Base-by-base conservation (phyloP, 23 red algal genomes). In the Gracilaria caudata region DNA sequence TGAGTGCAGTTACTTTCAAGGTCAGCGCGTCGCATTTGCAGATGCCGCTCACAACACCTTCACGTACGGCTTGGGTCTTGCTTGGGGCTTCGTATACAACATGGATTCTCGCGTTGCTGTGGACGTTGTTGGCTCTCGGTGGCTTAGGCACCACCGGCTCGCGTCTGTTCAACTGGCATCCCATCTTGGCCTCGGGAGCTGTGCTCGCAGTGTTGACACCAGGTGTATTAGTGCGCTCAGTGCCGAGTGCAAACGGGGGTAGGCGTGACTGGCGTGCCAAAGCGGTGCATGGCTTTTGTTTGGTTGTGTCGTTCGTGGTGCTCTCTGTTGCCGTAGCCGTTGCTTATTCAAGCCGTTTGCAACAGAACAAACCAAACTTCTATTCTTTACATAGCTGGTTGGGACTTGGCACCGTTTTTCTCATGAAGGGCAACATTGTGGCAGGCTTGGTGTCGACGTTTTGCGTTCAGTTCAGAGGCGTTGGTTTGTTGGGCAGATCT, bases 81-180 rank as follows among this genome's bases (percentile, higher is more conserved):
- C 32, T 83, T 6, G 63, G 36, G 21, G 35, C 55, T 0, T 83
- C 79, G 26, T 63, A 66, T 11, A 10, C 63, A 13, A 65, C 38
- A 40, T 83, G 56, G 57, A 66, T 83, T 34, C 51, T 65, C 32
- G 49, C 63, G 4, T 12, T 64, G 55, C 40, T 83, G 38, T 83
- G 79, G 79, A 47, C 44, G 20, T 0, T 64, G 4, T 68, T 83
- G 8, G 24, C 79, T 3, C 28, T 83, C n/a, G 79, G 79, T 14
- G 79, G 79, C 21, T 5, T 83, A 23, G 79, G 57, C 34, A 41
- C 51, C 1, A 41, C 34, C 63, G 79, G 55, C 28, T 66, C 57
- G 58, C 79, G 44, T 0, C 63, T 83, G 55, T 83, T 83, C 79
- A 83, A 83, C 79, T 83, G 79, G 79, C 79, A 83, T 44, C 79